Evolutionary conservation across 192 early-diverging fungal species (phyloP).

Genomic region (Funneliformis geosporum): DNA sequence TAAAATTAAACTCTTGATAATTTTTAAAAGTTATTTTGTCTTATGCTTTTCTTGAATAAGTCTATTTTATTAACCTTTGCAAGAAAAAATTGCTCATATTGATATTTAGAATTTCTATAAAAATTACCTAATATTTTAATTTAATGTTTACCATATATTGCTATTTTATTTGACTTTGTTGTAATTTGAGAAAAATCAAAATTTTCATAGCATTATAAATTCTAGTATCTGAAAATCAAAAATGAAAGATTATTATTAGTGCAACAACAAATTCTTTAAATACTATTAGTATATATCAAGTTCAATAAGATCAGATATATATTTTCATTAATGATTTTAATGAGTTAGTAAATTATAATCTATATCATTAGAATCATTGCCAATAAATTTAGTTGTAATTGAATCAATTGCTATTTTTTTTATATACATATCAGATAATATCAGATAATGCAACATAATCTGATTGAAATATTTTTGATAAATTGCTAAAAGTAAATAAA

Average conservation of each 20-base stretch:
- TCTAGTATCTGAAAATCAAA: background rate
- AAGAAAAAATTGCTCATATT: background rate
- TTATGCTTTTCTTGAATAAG: background rate
- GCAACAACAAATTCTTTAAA: conserved; percentile 4
- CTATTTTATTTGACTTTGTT: background rate
- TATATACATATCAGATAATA: conserved; percentile 5
- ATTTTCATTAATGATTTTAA: background rate
- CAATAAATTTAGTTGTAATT: conserved; percentile 15
- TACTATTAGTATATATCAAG: background rate
- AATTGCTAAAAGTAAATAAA: background rate
- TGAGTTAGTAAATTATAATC: background rate
- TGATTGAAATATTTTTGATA: conserved; percentile 10
- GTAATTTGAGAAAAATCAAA: conserved; percentile 12
- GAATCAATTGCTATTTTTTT: conserved; percentile 10
- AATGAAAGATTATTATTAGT: conserved; percentile 16
- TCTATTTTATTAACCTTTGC: background rate
- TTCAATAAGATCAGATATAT: background rate
- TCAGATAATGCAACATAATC: conserved; percentile 22
- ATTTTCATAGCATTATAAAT: conserved; percentile 19
- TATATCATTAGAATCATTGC: background rate
- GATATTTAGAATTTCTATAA: background rate
- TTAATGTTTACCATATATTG: background rate
- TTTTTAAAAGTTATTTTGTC: background rate
- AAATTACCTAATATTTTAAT: background rate
- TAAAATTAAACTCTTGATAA: background rate